Evolutionary conservation across 2,329 filamentous ascomycete genomes (phyloP).

Genomic region (Rutstroemia sp.): DNA sequence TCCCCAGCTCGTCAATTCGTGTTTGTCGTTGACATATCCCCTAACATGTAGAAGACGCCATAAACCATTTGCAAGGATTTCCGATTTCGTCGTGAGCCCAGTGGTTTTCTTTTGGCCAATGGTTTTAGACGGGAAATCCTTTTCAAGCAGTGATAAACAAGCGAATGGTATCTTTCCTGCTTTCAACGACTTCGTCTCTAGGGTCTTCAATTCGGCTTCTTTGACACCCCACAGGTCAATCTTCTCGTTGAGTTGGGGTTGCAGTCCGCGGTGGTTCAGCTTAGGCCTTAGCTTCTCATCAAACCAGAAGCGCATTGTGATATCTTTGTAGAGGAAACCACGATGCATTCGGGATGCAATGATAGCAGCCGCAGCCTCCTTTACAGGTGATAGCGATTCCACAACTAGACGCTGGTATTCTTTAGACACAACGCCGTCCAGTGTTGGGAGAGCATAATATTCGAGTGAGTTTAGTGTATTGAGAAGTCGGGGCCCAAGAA

Average conservation of each 20-base stretch:
- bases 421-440: slow-evolving; percentile 73
- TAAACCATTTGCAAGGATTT: slow-evolving; percentile 64
- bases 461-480: slow-evolving; percentile 77
- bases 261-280: slow-evolving; percentile 53
- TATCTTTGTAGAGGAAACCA: slow-evolving; percentile 73
- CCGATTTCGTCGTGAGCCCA: slow-evolving; percentile 53
- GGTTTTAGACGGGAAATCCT: slow-evolving; percentile 63
- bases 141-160: slow-evolving; percentile 59
- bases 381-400: slow-evolving; percentile 63
- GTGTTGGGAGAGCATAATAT: slow-evolving; percentile 70
- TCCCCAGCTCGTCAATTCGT: slow-evolving; percentile 79
- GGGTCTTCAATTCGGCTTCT: slow-evolving; percentile 41
- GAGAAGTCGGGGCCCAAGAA: slow-evolving; percentile 72
- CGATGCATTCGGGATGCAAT: slow-evolving; percentile 74
- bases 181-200: slow-evolving; percentile 33
- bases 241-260: slow-evolving; percentile 41
- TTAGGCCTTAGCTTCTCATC: slow-evolving; percentile 59
- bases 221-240: slow-evolving; percentile 66
- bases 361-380: slow-evolving; percentile 70
- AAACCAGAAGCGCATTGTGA: slow-evolving; percentile 79
- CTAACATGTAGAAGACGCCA: slow-evolving; percentile 88
- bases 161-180: slow-evolving; percentile 48
- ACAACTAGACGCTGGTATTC: slow-evolving; percentile 77
- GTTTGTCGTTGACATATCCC: slow-evolving; percentile 72
- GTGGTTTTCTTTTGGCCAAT: slow-evolving; percentile 34